Evolutionary conservation across 768 basidiomycete genomes (phyloP).

Genomic region (Hydnomerulius pinastri): DNA sequence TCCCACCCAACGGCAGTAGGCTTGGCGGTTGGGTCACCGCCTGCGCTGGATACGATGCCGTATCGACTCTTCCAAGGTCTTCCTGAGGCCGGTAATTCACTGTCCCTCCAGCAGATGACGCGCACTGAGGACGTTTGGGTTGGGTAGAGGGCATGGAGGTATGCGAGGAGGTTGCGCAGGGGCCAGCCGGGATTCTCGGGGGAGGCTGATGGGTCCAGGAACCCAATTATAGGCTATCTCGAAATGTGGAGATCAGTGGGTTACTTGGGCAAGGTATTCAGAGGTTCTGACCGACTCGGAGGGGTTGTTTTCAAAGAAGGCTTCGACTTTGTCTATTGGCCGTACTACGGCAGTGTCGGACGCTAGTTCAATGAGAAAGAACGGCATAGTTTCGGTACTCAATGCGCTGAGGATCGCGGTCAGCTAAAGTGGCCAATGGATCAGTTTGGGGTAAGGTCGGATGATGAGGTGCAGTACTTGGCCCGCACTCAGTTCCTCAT

Average conservation of each 20-base stretch:
- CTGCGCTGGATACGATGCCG: constrained; percentile 44
- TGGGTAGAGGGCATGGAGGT: constrained; percentile 65
- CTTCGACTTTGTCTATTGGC: constrained; percentile 54
- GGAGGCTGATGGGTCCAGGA: constrained; percentile 85
- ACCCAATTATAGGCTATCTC: constrained; percentile 54
- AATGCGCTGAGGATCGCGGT: constrained; percentile 54
- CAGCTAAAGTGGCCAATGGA: constrained; percentile 40
- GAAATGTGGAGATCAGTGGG: constrained; percentile 19
- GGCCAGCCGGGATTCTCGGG: constrained; percentile 86
- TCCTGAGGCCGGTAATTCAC: constrained; percentile 44
- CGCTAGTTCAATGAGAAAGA: constrained; percentile 59
- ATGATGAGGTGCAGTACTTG: constrained; percentile 35
- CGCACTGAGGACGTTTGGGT: constrained; percentile 49
- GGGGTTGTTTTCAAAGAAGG: constrained; percentile 55
- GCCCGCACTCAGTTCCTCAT: constrained; percentile 42
- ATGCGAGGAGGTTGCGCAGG: constrained; percentile 87
- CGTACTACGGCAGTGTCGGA: constrained; percentile 43
- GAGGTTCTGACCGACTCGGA: constrained; percentile 42
- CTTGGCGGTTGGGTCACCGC: constrained; percentile 22
- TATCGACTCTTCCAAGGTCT: constrained; percentile 63
- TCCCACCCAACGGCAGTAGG: constrained; percentile 93
- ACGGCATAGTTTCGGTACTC: constrained; percentile 44
- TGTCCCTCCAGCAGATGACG: constrained; percentile 79
- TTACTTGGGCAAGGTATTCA: not conserved
- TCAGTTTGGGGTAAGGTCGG: not conserved